Base-by-base conservation (phyloP, 2,329 filamentous ascomycete genomes). In the Coniochaeta sp. region DNA sequence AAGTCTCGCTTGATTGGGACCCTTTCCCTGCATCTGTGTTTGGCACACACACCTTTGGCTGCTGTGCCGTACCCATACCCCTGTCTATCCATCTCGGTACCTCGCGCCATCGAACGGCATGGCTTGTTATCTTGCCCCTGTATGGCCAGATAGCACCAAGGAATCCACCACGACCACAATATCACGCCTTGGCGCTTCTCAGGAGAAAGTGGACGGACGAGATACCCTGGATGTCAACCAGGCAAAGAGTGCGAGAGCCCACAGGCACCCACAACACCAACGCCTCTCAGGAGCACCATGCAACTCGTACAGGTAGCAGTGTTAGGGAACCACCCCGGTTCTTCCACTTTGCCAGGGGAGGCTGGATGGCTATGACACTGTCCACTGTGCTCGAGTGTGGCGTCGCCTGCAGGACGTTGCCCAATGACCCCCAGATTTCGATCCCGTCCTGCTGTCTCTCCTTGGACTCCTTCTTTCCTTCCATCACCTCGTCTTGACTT, bases 131-230 rank as follows among this genome's bases (percentile, higher is more conserved):
- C 14, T 33, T 24, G 52, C 26, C 52, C 26, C 54, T 57, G 54
- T 34, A 22, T 57, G 54, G 54, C 47, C 38, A 31, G 31, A 57
- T 22, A 57, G 17, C 31, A 36, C 54, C 34, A 7, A 11, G 9
- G 31, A n/a, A 57, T 26, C 54, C 54, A 57, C 31, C 43, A 28
- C 11, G 7, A 11, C 26, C 31, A 57, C 6, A 6, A 57, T 57
- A 57, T 57, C 34, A 57, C 54, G 54, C 3, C 54, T 57, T 57
- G 54, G 54, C 54, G 33, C 54, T 24, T 52, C 9, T 52, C 47
- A 52, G 47, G 47, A 52, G 47, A 52, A 47, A 52, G 33, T 36
- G 31, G 54, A 36, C 28, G 19, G 31, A 8, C n/a, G 34, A 36
- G 19, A 57, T 22, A 22, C 31, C 31, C 54, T 34, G 31, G 31